These are phyloP conservation scores for Pluteus cervinus DNA, from an alignment of 768 basidiomycete species.

Conservation along the genomic window DNA sequence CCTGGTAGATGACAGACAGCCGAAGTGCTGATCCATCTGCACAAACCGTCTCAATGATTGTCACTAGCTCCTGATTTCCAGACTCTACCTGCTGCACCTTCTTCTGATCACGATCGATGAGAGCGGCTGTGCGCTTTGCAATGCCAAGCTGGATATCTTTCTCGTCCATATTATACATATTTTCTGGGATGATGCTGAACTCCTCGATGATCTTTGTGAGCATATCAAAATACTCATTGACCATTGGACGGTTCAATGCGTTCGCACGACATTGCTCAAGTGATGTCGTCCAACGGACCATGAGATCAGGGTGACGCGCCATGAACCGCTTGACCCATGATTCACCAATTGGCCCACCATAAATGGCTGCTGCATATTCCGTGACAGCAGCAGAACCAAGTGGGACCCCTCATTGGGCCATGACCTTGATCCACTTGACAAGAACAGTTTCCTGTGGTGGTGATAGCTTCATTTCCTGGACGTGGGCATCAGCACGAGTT, in stretches of 20 bases:
- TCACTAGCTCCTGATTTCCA: slow-evolving; percentile 35
- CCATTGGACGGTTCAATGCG: slow-evolving; percentile 2
- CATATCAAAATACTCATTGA: slow-evolving; percentile 13
- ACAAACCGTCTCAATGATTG: slow-evolving; percentile 37
- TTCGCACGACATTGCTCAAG: slow-evolving; percentile 10
- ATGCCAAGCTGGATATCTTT: slow-evolving; percentile 16
- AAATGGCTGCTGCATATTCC: slow-evolving; percentile 11
- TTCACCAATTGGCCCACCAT: slow-evolving; percentile 8
- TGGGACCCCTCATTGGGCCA: slow-evolving; percentile 14
- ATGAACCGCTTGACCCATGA: slow-evolving; percentile 13
- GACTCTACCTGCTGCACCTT: not conserved
- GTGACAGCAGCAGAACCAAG: slow-evolving; percentile 9
- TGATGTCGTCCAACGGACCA: slow-evolving; percentile 11
- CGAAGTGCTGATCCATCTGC: slow-evolving; percentile 32
- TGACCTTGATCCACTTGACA: slow-evolving; percentile 16
- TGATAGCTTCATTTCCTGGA: slow-evolving; percentile 10
- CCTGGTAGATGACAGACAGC: slow-evolving; percentile 34
- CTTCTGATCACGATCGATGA: not conserved
- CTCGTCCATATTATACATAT: slow-evolving; percentile 26
- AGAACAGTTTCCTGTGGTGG: slow-evolving; percentile 16
- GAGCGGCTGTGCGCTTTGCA: slow-evolving; percentile 4
- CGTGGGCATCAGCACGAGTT: not conserved
- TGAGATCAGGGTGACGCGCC: slow-evolving; percentile 16
- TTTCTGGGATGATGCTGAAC: slow-evolving; percentile 14
- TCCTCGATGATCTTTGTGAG: slow-evolving; percentile 12